These are phyloP conservation scores for Kondoa malvinella DNA, from an alignment of 768 basidiomycete genomes.

Conservation along the genomic window DNA sequence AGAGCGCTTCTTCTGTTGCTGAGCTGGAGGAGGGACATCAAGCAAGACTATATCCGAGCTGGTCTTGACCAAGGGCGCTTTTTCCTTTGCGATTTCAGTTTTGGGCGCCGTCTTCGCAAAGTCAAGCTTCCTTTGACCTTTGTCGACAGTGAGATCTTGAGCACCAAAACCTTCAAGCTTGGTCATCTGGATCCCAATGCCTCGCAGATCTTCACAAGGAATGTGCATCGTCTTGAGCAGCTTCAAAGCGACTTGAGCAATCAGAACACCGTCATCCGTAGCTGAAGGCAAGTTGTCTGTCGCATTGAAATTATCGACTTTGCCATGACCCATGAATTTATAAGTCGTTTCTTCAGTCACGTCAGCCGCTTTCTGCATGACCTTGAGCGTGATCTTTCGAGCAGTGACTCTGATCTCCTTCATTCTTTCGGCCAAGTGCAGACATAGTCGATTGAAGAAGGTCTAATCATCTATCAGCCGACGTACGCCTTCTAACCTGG, in stretches of 20 bases:
- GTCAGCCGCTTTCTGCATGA: slow-evolving; percentile 68
- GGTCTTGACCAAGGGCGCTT: not conserved
- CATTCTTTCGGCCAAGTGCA: slow-evolving; percentile 29
- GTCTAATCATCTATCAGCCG: not conserved
- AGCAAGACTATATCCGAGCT: not conserved
- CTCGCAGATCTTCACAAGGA: slow-evolving; percentile 71
- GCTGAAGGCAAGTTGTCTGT: slow-evolving; percentile 41
- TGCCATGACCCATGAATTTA: slow-evolving; percentile 85
- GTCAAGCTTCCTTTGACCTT: slow-evolving; percentile 8
- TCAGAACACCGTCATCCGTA: slow-evolving; percentile 53
- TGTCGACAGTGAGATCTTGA: not conserved
- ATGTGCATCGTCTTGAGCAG: slow-evolving; percentile 56
- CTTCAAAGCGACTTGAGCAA: slow-evolving; percentile 61
- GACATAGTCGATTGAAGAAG: not conserved
- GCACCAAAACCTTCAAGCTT: slow-evolving; percentile 48
- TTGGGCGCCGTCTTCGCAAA: not conserved
- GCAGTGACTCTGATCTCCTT: slow-evolving; percentile 41
- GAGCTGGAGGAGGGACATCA: not conserved
- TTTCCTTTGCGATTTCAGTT: not conserved
- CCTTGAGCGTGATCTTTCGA: slow-evolving; percentile 59
- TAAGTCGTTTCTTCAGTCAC: slow-evolving; percentile 68
- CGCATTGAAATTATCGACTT: slow-evolving; percentile 64
- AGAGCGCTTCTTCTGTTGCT: not conserved
- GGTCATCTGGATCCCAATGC: slow-evolving; percentile 76
- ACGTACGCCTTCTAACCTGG: not conserved